A percentile compares a stretch with the other conserved stretches of the same genome.
Evolutionary conservation across 2,329 filamentous ascomycete genomes (phyloP).

Genomic region (Ophiostoma pallidulum): DNA sequence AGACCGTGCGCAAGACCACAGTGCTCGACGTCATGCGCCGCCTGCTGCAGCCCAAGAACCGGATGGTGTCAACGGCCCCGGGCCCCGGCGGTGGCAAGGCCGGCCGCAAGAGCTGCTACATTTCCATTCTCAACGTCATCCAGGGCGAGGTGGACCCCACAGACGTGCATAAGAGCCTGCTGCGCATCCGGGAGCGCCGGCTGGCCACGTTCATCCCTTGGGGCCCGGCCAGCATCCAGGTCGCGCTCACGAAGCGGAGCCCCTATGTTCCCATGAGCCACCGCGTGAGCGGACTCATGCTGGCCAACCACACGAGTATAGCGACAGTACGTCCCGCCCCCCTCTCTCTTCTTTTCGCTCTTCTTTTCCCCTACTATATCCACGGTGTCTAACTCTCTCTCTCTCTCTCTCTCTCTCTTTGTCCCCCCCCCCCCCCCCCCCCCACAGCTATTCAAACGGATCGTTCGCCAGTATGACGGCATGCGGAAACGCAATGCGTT

Average conservation of each 20-base stretch:
- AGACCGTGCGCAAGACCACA: constrained; percentile 95
- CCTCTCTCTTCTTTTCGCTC: not conserved
- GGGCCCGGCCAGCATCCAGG: constrained; percentile 96
- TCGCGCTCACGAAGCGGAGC: constrained; percentile 90
- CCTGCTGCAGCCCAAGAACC: constrained; percentile 92
- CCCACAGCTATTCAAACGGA: constrained; percentile 87
- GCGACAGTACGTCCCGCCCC: constrained; percentile 51
- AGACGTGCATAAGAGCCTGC: constrained; percentile 94
- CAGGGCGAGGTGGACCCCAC: constrained; percentile 97
- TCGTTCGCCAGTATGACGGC: constrained; percentile 83
- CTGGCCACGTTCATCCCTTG: constrained; percentile 96
- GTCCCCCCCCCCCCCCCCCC: too few species aligned
- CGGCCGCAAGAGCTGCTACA: constrained; percentile 91
- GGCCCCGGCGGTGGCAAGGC: constrained; percentile 33
- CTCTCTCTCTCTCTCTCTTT: not conserved
- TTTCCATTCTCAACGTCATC: constrained; percentile 97
- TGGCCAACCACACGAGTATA: constrained; percentile 96
- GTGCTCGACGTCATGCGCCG: constrained; percentile 96
- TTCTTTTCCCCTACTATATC: not conserved
- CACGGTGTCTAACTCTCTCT: too few species aligned
- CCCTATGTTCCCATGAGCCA: constrained; percentile 93
- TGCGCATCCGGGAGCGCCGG: constrained; percentile 88
- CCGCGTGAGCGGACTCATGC: constrained; percentile 90
- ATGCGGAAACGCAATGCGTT: constrained; percentile 96
- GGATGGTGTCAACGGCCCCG: constrained; percentile 94